These are phyloP conservation scores for Solanum clarkiae DNA, from an alignment of 257 asterid genomes.

Conservation along the genomic window DNA sequence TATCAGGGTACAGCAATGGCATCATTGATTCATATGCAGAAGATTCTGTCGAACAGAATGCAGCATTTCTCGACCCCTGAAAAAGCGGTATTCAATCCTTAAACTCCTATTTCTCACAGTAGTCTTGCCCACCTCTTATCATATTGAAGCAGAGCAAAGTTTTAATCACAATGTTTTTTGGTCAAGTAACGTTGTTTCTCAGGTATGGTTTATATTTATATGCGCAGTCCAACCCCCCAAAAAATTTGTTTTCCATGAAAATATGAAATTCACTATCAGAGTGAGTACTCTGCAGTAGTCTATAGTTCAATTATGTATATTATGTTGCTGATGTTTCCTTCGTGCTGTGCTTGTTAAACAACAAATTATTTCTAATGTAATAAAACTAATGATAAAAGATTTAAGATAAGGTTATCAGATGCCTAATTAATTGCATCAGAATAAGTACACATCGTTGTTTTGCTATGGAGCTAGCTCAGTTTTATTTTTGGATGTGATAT, in stretches of 20 bases:
- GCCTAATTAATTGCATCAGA: neutral
- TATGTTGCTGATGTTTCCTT: neutral
- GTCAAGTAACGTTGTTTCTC: neutral
- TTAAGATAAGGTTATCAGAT: neutral
- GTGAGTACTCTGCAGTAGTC: neutral
- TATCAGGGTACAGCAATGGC: conserved; percentile 95
- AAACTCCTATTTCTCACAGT: neutral
- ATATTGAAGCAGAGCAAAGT: neutral
- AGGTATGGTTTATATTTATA: neutral
- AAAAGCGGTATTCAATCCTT: conserved; percentile 63
- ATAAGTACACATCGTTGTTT: neutral
- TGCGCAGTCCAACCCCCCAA: neutral
- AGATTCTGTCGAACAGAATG: conserved; percentile 73
- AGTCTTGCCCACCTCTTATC: neutral
- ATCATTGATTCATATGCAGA: conserved; percentile 84
- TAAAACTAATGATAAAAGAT: neutral
- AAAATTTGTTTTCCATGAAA: neutral
- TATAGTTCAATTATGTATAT: neutral
- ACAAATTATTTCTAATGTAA: neutral
- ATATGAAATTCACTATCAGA: neutral
- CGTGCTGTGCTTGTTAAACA: neutral
- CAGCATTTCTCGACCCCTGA: conserved; percentile 76
- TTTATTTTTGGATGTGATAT: neutral
- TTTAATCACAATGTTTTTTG: neutral
- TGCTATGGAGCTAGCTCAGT: neutral